phyloP scores from a whole-genome alignment of 106 monocot genomes.

The Dioscorea zingiberensis region DNA sequence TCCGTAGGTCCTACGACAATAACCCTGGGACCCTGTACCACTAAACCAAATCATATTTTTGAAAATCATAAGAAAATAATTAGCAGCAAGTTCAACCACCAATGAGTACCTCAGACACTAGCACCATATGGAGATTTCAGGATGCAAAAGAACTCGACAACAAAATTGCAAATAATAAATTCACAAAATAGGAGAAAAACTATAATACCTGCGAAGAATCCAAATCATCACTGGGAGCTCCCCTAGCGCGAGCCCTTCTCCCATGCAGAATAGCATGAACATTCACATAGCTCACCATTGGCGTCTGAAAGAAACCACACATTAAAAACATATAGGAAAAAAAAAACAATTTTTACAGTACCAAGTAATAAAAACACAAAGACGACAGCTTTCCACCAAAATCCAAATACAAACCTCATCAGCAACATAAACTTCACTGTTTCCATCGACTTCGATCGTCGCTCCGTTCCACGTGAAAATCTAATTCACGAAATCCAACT shows the following conservation, averaged over 20 bases:
- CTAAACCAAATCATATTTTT: neutral
- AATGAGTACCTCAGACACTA: no score
- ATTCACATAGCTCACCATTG: constrained; percentile 96
- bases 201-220: constrained; percentile 55
- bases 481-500: constrained; percentile 21
- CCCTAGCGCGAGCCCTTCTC: constrained; percentile 65
- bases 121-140: no score
- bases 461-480: constrained; percentile 94
- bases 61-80: neutral
- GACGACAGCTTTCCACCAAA: neutral
- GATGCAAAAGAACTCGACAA: no score
- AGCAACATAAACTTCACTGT: constrained; percentile 79
- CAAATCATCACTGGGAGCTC: constrained; percentile 30
- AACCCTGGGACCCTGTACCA: constrained; percentile 86
- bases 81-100: neutral
- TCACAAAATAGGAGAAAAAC: no score
- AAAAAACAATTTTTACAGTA: no score
- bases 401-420: constrained; percentile 55
- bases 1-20: constrained; percentile 98
- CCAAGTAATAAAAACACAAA: constrained; percentile 1
- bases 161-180: no score
- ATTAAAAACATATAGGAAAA: neutral
- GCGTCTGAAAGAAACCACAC: constrained; percentile 49
- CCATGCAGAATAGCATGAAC: constrained; percentile 87
- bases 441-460: constrained; percentile 76